phyloP scores from a whole-genome alignment of 164 flowering plant genomes.

The Berberis thunbergii region DNA sequence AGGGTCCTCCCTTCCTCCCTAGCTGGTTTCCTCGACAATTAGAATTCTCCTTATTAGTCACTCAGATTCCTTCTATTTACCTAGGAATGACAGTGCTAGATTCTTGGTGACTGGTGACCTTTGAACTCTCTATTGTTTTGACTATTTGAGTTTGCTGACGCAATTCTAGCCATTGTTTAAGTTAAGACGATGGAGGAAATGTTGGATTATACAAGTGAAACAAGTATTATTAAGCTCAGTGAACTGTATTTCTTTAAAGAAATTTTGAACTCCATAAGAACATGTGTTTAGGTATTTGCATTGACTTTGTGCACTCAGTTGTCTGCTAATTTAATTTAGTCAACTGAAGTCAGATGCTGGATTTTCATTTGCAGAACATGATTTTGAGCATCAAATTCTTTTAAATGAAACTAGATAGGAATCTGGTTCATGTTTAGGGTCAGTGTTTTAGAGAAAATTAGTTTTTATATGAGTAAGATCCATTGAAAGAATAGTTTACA shows the following conservation, averaged over 20 bases:
- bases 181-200: background rate
- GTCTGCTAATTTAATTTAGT: background rate
- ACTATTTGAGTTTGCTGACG: background rate
- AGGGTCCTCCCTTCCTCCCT: no score
- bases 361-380: background rate
- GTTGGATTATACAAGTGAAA: background rate
- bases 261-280: background rate
- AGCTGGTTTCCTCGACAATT: no score
- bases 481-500: no score
- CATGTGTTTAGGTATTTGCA: background rate
- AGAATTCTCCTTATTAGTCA: no score
- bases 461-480: no score
- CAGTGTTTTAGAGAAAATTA: no score
- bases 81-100: background rate
- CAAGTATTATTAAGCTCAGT: background rate
- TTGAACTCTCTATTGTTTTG: background rate
- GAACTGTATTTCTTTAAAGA: background rate
- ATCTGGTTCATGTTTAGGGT: no score
- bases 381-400: no score
- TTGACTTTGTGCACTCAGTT: background rate
- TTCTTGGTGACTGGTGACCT: background rate
- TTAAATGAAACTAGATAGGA: no score
- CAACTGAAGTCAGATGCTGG: slow-evolving; percentile 1
- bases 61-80: background rate
- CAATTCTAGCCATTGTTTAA: background rate